phyloP scores from a whole-genome alignment of 805 yeast species.

The Spathaspora gorwiae region DNA sequence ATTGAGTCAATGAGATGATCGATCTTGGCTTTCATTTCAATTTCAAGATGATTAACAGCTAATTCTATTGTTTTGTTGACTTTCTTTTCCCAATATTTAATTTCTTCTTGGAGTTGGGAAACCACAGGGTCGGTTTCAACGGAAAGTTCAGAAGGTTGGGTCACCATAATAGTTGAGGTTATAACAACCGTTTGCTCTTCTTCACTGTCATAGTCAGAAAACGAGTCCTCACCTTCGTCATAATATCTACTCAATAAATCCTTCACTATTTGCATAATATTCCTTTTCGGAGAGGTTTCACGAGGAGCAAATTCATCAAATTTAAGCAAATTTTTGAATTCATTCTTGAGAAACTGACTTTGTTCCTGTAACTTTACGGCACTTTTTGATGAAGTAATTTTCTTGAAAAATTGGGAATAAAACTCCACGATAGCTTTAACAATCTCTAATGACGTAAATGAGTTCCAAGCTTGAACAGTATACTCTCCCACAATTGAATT shows the following conservation, averaged over 20 bases:
- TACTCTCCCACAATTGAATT: neutral
- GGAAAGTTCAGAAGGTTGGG: conserved; percentile 1
- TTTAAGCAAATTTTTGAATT: conserved; percentile 21
- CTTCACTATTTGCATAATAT: conserved; percentile 17
- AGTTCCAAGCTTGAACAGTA: neutral
- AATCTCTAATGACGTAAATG: conserved; percentile 1
- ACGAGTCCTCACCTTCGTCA: neutral
- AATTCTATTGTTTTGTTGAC: conserved; percentile 30
- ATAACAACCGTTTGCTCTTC: conserved; percentile 17
- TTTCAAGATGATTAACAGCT: conserved; percentile 27
- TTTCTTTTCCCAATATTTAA: conserved; percentile 28
- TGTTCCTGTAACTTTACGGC: conserved; percentile 16
- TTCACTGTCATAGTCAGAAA: conserved; percentile 3
- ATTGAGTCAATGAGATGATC: conserved; percentile 19
- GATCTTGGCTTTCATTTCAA: conserved; percentile 27
- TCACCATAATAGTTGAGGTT: conserved; percentile 23
- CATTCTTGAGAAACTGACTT: conserved; percentile 20
- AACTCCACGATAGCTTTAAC: conserved; percentile 1
- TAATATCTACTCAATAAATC: conserved; percentile 15
- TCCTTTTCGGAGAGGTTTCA: conserved; percentile 5
- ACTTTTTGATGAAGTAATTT: conserved; percentile 4
- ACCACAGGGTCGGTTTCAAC: conserved; percentile 3
- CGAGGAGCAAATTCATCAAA: conserved; percentile 14
- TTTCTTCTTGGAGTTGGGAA: conserved; percentile 12
- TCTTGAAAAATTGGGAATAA: conserved; percentile 4